Evolutionary conservation across 768 basidiomycete genomes (phyloP).

Genomic region (Phaeotremella skinneri): DNA sequence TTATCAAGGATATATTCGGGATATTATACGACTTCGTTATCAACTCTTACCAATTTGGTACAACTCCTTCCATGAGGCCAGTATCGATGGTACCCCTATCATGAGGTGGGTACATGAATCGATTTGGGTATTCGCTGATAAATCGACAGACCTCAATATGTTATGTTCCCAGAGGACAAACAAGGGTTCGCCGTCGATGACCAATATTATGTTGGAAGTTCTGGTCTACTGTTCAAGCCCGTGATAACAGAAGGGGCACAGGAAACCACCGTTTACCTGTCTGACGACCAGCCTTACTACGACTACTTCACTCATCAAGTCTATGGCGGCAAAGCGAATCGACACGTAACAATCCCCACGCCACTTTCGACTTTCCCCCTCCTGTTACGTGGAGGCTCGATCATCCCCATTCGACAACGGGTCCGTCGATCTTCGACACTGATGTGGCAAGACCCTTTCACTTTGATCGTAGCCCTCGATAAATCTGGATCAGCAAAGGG

Average conservation of each 20-base stretch:
- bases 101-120: conserved; percentile 60
- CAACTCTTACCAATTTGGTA: conserved; percentile 90
- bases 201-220: conserved; percentile 85
- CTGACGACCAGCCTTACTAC: conserved; percentile 92
- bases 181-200: conserved; percentile 86
- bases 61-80: conserved; percentile 90
- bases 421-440: conserved; percentile 78
- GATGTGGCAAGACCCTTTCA: conserved; percentile 91
- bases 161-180: conserved; percentile 84
- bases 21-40: conserved; percentile 78
- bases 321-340: conserved; percentile 53
- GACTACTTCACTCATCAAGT: conserved; percentile 76
- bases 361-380: conserved; percentile 78
- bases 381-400: conserved; percentile 84
- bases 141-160: conserved; percentile 78
- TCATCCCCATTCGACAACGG: conserved; percentile 81
- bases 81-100: conserved; percentile 74
- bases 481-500: conserved; percentile 64
- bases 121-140: not conserved
- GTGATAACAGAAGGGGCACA: conserved; percentile 71
- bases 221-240: conserved; percentile 87
- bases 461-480: conserved; percentile 72
- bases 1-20: conserved; percentile 75
- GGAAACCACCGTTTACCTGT: conserved; percentile 73
- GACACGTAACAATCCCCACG: conserved; percentile 71